Conservation (phyloP, 1,284 basidiomycete species). For the Afroboletus lepidellus region DNA sequence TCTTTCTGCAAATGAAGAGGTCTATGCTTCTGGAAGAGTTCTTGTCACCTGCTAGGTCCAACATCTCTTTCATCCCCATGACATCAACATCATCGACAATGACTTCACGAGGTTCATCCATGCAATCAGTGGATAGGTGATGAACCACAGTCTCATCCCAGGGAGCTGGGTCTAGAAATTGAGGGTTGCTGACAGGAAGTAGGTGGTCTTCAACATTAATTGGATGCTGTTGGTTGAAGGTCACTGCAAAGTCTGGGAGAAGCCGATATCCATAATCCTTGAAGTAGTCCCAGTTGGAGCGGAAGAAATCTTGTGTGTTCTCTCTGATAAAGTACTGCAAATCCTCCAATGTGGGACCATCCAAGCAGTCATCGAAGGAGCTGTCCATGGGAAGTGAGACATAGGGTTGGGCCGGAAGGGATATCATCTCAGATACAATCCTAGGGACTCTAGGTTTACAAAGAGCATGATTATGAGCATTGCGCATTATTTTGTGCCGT, state of each 20-base stretch:
- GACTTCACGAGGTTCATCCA: not conserved
- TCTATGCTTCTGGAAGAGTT: not conserved
- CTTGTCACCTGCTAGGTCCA: not conserved
- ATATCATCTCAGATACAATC: not conserved
- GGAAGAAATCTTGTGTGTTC: not conserved
- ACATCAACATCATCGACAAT: not conserved
- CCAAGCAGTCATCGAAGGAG: conserved; percentile 4
- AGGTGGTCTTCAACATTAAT: conserved; percentile 2
- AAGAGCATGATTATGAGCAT: not conserved
- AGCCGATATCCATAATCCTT: conserved; percentile 9
- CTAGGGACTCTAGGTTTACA: not conserved
- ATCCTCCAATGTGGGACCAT: conserved; percentile 4
- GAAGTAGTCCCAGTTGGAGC: not conserved
- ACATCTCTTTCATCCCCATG: conserved; percentile 6
- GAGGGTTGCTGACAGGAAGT: not conserved
- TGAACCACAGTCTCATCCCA: conserved; percentile 2
- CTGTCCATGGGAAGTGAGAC: not conserved
- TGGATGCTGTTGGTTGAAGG: conserved; percentile 6
- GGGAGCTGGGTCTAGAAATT: not conserved
- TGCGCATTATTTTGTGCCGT: not conserved
- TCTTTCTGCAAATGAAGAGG: conserved; percentile 6
- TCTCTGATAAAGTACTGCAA: not conserved
- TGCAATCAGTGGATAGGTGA: not conserved
- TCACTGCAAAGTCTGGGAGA: conserved; percentile 1
- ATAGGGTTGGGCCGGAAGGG: not conserved